A percentile compares a stretch with the other conserved stretches of the same genome.
These are phyloP conservation scores for Colletotrichum viniferum DNA, from an alignment of 2,329 filamentous ascomycete species.

Conservation along the genomic window DNA sequence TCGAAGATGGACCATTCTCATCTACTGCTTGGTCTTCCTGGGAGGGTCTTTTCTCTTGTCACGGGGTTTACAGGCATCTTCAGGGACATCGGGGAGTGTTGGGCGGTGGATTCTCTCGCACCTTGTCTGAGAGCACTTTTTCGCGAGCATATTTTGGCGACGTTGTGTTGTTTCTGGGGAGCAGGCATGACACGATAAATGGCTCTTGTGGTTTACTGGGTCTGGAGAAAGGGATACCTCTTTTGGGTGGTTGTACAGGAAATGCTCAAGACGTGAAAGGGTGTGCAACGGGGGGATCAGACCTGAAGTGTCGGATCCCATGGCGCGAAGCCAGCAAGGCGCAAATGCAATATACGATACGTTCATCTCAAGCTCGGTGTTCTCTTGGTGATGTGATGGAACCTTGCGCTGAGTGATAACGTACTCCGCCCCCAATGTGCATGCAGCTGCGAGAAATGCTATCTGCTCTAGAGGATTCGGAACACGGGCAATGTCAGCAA, in stretches of 20 bases:
- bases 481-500: neutral
- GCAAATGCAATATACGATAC: slow-evolving; percentile 41
- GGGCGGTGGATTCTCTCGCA: neutral
- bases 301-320: neutral
- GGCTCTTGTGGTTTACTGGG: slow-evolving; percentile 13
- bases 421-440: neutral
- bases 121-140: slow-evolving; percentile 19
- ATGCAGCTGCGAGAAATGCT: neutral
- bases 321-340: slow-evolving; percentile 29
- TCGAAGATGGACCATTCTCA: slow-evolving; percentile 11
- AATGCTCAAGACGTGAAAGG: slow-evolving; percentile 22
- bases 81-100: slow-evolving; percentile 1
- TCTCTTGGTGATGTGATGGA: neutral
- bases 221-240: slow-evolving; percentile 16
- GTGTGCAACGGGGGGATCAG: slow-evolving; percentile 14
- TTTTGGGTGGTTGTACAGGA: slow-evolving; percentile 17
- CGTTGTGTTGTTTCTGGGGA: slow-evolving; percentile 17
- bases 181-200: slow-evolving; percentile 23
- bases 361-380: slow-evolving; percentile 14
- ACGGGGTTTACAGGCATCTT: neutral
- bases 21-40: neutral
- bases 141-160: slow-evolving; percentile 17
- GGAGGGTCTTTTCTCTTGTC: neutral
- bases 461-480: neutral
- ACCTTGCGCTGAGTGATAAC: neutral